Evolutionary conservation across 805 yeast genomes (phyloP).

Genomic region (baker's yeast (Saccharomyces cerevisiae)): DNA sequence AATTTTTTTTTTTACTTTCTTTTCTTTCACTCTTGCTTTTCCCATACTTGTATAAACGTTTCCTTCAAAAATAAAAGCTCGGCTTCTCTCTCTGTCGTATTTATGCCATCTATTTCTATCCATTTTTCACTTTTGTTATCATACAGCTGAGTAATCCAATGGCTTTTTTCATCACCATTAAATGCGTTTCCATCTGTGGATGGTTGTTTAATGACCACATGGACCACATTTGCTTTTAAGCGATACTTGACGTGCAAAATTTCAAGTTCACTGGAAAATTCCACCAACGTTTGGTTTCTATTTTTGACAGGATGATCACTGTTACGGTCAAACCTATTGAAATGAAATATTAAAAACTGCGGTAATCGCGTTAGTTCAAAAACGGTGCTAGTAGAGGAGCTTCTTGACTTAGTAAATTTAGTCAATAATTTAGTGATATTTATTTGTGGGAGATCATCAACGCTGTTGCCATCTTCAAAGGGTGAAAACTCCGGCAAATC

Average conservation of each 20-base stretch:
- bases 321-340: conserved; percentile 43
- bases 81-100: conserved; percentile 39
- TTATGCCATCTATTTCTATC: conserved; percentile 50
- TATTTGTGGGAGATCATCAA: conserved; percentile 46
- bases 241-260: conserved; percentile 32
- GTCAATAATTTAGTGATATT: conserved; percentile 37
- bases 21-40: conserved; percentile 19
- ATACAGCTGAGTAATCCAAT: conserved; percentile 44
- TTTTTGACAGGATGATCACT: conserved; percentile 31
- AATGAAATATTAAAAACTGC: conserved; percentile 44
- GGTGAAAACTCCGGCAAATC: conserved; percentile 52
- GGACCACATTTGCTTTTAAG: conserved; percentile 43
- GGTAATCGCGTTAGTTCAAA: conserved; percentile 42
- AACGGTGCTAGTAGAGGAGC: conserved; percentile 19
- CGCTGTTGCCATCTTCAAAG: conserved; percentile 41
- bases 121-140: conserved; percentile 40
- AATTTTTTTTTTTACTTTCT: background rate
- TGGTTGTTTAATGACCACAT: conserved; percentile 18
- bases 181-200: conserved; percentile 18
- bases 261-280: conserved; percentile 39
- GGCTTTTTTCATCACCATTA: conserved; percentile 27
- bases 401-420: conserved; percentile 28
- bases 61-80: conserved; percentile 58
- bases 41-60: conserved; percentile 64
- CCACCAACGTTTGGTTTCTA: conserved; percentile 55